A percentile compares a stretch with the other conserved stretches of the same genome.
These are phyloP conservation scores for Corylus americana DNA, from an alignment of 306 rosid genomes.

Conservation along the genomic window DNA sequence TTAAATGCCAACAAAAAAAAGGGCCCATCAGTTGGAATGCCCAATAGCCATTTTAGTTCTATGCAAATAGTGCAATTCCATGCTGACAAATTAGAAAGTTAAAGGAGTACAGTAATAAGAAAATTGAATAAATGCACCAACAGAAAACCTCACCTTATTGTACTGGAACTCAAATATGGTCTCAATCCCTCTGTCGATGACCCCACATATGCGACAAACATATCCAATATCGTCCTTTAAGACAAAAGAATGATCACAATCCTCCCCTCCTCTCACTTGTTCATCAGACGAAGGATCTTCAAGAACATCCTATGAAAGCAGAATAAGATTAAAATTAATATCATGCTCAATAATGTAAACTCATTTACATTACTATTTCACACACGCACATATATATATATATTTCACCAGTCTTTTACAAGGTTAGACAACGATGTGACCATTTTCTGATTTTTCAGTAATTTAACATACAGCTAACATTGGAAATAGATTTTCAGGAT, in stretches of 20 bases:
- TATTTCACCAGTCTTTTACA: background rate
- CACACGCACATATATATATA: too few species aligned
- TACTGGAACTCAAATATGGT: conserved; percentile 88
- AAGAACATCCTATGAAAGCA: conserved; percentile 52
- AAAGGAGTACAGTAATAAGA: conserved; percentile 4
- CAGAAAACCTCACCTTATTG: conserved; percentile 42
- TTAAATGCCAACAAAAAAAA: background rate
- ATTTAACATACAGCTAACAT: background rate
- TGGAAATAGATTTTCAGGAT: background rate
- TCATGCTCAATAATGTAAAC: background rate
- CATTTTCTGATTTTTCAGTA: background rate
- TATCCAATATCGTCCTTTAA: conserved; percentile 90
- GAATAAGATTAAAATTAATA: conserved; percentile 22
- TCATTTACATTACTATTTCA: background rate
- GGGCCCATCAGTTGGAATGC: background rate
- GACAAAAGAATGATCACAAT: conserved; percentile 87
- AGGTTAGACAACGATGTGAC: too few species aligned
- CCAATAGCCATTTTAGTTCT: background rate
- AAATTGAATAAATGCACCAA: background rate
- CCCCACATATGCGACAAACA: conserved; percentile 91
- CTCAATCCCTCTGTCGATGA: conserved; percentile 71
- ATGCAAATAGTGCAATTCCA: background rate
- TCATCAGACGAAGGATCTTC: conserved; percentile 46
- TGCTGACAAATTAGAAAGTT: background rate
- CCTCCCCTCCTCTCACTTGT: conserved; percentile 34